phyloP scores from a whole-genome alignment of 768 basidiomycete species.

The Porphyrellus cyaneotinctus region DNA sequence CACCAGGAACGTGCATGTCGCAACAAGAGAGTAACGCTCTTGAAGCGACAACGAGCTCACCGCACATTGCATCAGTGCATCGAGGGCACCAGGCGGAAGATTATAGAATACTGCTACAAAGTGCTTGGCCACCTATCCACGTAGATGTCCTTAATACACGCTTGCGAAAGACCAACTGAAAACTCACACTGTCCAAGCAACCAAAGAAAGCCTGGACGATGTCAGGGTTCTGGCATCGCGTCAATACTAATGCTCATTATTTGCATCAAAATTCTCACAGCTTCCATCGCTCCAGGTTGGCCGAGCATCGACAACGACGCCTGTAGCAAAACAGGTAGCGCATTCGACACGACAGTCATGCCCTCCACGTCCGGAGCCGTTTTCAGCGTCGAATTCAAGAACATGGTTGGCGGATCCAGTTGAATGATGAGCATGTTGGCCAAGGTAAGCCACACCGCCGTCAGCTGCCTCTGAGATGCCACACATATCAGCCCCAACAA shows the following conservation, averaged over 20 bases:
- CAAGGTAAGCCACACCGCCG: slow-evolving; percentile 80
- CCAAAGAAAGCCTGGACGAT: slow-evolving; percentile 86
- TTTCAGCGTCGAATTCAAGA: slow-evolving; percentile 41
- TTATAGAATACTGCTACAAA: slow-evolving; percentile 58
- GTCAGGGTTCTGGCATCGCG: slow-evolving; percentile 70
- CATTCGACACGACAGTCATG: slow-evolving; percentile 49
- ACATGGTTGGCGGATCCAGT: slow-evolving; percentile 64
- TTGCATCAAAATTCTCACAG: slow-evolving; percentile 41
- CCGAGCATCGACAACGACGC: slow-evolving; percentile 52
- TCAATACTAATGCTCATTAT: slow-evolving; percentile 6
- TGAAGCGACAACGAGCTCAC: slow-evolving; percentile 64
- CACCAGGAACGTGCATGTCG: slow-evolving; percentile 81
- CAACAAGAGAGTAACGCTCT: slow-evolving; percentile 81
- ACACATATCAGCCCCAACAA: slow-evolving; percentile 75
- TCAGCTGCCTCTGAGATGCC: slow-evolving; percentile 67
- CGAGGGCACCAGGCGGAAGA: slow-evolving; percentile 59
- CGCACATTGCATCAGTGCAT: slow-evolving; percentile 68
- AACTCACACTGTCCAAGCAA: slow-evolving; percentile 69
- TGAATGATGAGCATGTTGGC: slow-evolving; percentile 79
- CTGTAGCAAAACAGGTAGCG: slow-evolving; percentile 56
- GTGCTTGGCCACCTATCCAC: slow-evolving; percentile 45
- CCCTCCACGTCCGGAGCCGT: slow-evolving; percentile 52
- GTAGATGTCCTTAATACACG: neutral
- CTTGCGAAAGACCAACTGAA: neutral
- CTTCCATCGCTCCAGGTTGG: slow-evolving; percentile 62